phyloP scores from a whole-genome alignment of 2,329 filamentous ascomycete species.

The Fusarium musae region DNA sequence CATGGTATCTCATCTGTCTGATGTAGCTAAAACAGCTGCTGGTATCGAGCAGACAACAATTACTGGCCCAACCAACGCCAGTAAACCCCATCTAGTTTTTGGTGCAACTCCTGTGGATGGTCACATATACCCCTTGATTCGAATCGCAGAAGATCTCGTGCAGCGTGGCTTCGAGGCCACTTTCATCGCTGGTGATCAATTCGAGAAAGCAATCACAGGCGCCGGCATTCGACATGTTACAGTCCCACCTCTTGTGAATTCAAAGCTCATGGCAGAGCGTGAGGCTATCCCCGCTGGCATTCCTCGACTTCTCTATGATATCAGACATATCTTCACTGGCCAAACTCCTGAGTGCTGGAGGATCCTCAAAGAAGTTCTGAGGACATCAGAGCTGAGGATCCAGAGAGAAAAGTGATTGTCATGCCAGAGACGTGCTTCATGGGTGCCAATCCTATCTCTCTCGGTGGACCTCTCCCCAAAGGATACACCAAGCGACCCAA shows the following conservation, averaged over 20 bases:
- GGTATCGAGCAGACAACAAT: constrained; percentile 8
- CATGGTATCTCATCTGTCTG: not conserved
- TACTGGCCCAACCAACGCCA: not conserved
- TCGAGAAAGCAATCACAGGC: constrained; percentile 48
- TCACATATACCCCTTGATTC: constrained; percentile 47
- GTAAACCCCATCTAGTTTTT: constrained; percentile 47
- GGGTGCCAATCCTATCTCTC: constrained; percentile 51
- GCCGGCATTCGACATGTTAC: constrained; percentile 53
- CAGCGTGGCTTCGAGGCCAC: constrained; percentile 55
- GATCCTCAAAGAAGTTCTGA: constrained; percentile 51
- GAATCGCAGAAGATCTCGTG: constrained; percentile 52
- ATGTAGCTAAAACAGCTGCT: constrained; percentile 3
- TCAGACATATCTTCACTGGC: constrained; percentile 39
- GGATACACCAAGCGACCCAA: constrained; percentile 51
- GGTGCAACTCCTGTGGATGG: constrained; percentile 45
- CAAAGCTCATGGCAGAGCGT: constrained; percentile 34
- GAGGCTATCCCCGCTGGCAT: constrained; percentile 33
- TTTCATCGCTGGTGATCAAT: constrained; percentile 53
- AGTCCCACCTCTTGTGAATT: constrained; percentile 10
- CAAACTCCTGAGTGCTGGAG: constrained; percentile 48
- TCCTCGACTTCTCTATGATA: constrained; percentile 47
- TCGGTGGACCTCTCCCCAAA: constrained; percentile 52
- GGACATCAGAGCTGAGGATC: constrained; percentile 46
- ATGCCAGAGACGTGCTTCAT: constrained; percentile 55
- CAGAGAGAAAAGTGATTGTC: constrained; percentile 54